Evolutionary conservation across 73 alveolate genomes (phyloP).

Genomic region (Paramecium tetraurelia): DNA sequence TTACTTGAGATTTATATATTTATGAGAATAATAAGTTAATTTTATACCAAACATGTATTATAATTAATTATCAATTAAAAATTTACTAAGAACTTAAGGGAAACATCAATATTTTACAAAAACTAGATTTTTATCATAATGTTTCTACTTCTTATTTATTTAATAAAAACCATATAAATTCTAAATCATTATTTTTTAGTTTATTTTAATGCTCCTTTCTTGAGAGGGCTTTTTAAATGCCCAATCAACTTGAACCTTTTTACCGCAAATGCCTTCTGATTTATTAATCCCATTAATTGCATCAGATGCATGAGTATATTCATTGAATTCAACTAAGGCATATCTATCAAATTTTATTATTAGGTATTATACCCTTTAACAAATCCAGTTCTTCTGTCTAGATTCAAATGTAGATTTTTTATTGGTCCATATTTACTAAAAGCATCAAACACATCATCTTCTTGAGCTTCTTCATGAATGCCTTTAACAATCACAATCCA

Average conservation of each 20-base stretch:
- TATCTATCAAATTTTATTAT: conserved; percentile 52
- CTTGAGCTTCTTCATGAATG: conserved; percentile 82
- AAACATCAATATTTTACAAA: not conserved
- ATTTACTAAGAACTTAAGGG: not conserved
- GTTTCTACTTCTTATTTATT: not conserved
- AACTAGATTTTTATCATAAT: not conserved
- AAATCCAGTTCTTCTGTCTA: conserved; percentile 85
- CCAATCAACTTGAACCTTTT: conserved; percentile 77
- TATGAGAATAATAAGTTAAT: not conserved
- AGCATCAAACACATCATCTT: conserved; percentile 82
- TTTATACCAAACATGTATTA: not conserved
- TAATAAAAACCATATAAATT: not conserved
- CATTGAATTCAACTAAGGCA: conserved; percentile 81
- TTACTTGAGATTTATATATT: not conserved
- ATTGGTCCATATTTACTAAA: conserved; percentile 80
- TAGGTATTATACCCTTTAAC: conserved; percentile 65
- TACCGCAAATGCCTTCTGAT: conserved; percentile 57
- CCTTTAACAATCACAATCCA: conserved; percentile 82
- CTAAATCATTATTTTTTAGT: conserved; percentile 19
- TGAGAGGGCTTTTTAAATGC: conserved; percentile 76
- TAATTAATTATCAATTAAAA: not conserved
- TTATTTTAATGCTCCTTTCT: conserved; percentile 43
- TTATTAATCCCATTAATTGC: conserved; percentile 74
- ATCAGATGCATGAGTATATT: conserved; percentile 68
- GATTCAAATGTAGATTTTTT: conserved; percentile 80